Conservation (phyloP, 306 rosid genomes). For the Trifolium repens region DNA sequence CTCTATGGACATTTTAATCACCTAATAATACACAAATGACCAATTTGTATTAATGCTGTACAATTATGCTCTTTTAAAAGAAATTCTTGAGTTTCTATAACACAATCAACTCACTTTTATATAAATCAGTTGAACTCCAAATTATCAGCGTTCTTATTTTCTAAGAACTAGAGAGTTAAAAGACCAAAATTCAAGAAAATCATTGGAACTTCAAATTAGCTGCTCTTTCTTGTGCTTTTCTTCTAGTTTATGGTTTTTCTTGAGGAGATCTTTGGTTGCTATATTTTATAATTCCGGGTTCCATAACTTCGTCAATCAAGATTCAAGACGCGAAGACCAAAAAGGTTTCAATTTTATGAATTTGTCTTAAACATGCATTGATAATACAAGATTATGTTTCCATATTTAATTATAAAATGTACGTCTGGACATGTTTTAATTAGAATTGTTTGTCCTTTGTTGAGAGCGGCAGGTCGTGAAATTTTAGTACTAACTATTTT, state of each 20-base stretch:
- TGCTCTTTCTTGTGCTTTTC: not conserved
- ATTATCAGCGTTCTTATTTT: not conserved
- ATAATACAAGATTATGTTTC: not conserved
- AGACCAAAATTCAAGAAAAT: not conserved
- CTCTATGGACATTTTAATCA: conserved; percentile 43
- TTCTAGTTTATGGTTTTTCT: no score
- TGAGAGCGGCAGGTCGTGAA: conserved; percentile 45
- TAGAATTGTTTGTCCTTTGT: not conserved
- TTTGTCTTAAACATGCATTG: not conserved
- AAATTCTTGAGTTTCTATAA: conserved; percentile 30
- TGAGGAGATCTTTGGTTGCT: not conserved
- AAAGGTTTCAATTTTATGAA: not conserved
- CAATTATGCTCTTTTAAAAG: not conserved
- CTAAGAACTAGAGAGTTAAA: not conserved
- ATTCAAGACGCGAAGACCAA: conserved; percentile 12
- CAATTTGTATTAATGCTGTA: not conserved
- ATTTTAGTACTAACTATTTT: conserved; percentile 44
- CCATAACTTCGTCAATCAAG: conserved; percentile 10
- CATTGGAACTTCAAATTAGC: no score
- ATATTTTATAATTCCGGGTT: not conserved
- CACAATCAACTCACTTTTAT: not conserved
- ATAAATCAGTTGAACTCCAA: not conserved
- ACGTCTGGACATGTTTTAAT: conserved; percentile 2
- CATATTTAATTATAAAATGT: not conserved
- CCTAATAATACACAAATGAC: conserved; percentile 40